Conservation (phyloP, 164 flowering plant species). For the Dillenia turbinata region DNA sequence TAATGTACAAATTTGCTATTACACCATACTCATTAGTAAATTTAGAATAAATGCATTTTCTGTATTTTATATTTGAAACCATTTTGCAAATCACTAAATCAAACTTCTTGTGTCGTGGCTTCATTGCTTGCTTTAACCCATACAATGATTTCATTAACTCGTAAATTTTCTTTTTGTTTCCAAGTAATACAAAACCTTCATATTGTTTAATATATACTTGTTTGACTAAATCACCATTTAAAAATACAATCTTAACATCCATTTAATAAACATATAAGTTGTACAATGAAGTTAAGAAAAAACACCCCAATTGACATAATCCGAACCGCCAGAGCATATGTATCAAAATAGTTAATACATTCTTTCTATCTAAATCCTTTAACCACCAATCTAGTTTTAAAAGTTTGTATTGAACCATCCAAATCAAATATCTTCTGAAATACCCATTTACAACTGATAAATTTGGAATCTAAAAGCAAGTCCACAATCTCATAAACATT, state of each 20-base stretch:
- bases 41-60: slow-evolving; percentile 12
- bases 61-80: slow-evolving; percentile 1
- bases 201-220: background rate
- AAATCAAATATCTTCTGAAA: background rate
- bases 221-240: background rate
- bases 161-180: background rate
- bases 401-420: slow-evolving; percentile 6
- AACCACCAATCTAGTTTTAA: slow-evolving; percentile 3
- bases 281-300: slow-evolving; percentile 1
- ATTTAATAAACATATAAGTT: slow-evolving; percentile 4
- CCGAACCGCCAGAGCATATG: slow-evolving; percentile 1
- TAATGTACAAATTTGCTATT: background rate
- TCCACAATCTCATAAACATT: slow-evolving; percentile 3
- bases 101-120: background rate
- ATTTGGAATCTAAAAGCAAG: slow-evolving; percentile 5
- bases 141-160: background rate
- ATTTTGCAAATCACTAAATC: slow-evolving; percentile 1
- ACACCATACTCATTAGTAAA: background rate
- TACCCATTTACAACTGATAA: slow-evolving; percentile 12
- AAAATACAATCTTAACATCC: background rate
- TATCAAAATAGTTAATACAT: slow-evolving; percentile 8
- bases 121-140: slow-evolving; percentile 1
- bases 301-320: background rate
- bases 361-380: slow-evolving; percentile 7
- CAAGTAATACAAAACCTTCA: background rate